Percentiles rank a stretch among this genome's conserved stretches.
phyloP scores from a whole-genome alignment of 2,329 filamentous ascomycete species.

The Exophiala sideris region DNA sequence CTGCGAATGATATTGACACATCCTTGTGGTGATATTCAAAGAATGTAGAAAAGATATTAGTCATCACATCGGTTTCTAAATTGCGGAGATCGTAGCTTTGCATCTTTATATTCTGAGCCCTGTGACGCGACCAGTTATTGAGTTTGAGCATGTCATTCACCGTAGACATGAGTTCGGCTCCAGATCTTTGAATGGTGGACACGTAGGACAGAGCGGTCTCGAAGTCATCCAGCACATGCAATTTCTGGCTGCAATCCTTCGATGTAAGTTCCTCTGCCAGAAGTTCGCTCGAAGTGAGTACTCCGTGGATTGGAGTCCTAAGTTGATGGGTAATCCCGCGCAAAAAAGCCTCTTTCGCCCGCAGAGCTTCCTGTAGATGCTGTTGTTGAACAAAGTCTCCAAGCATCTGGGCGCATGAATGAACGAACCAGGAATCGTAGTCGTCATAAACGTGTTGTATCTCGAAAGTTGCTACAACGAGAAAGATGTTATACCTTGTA shows the following conservation, averaged over 20 bases:
- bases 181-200: conserved; percentile 40
- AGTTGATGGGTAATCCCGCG: conserved; percentile 48
- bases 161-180: conserved; percentile 43
- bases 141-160: conserved; percentile 47
- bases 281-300: conserved; percentile 42
- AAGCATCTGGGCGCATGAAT: conserved; percentile 40
- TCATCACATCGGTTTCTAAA: conserved; percentile 35
- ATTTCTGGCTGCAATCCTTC: not conserved
- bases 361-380: conserved; percentile 40
- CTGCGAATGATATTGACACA: conserved; percentile 35
- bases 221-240: not conserved
- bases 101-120: conserved; percentile 11
- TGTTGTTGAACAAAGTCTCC: conserved; percentile 40
- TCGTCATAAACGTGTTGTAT: conserved; percentile 47
- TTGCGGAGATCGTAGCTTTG: conserved; percentile 21
- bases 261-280: conserved; percentile 41
- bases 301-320: conserved; percentile 49
- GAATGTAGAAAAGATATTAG: conserved; percentile 31
- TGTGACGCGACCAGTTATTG: conserved; percentile 26
- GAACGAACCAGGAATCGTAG: conserved; percentile 46
- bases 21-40: conserved; percentile 31
- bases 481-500: conserved; percentile 33
- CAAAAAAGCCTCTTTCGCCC: conserved; percentile 45
- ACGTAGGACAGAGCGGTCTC: conserved; percentile 19
- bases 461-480: conserved; percentile 42